Conservation (phyloP, 495 filamentous ascomycete genomes). For the Hypoxylon crocopeplum region DNA sequence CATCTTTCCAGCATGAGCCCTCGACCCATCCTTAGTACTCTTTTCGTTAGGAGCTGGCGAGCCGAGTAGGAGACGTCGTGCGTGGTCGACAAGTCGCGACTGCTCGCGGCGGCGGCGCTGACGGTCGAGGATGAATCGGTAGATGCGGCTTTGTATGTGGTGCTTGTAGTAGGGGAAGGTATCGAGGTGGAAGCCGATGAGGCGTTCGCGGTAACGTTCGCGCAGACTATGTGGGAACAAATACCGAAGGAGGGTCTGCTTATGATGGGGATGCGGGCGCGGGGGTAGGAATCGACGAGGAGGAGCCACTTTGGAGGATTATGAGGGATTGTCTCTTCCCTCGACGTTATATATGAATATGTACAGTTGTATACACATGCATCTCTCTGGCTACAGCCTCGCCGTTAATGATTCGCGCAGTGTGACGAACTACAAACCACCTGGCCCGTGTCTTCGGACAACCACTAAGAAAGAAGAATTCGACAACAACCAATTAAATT, state of each 20-base stretch:
- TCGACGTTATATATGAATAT: background rate
- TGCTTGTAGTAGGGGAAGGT: constrained; percentile 73
- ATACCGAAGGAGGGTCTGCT: constrained; percentile 59
- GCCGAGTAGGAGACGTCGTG: constrained; percentile 51
- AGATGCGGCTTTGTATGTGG: constrained; percentile 75
- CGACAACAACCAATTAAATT: constrained; percentile 14
- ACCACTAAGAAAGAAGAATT: constrained; percentile 5
- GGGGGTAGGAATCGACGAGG: constrained; percentile 29
- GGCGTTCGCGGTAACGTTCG: constrained; percentile 64
- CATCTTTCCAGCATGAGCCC: constrained; percentile 28
- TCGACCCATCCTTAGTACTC: constrained; percentile 29
- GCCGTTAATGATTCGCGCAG: constrained; percentile 6
- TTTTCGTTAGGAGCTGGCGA: constrained; percentile 10
- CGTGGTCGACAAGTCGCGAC: constrained; percentile 58
- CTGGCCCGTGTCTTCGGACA: constrained; percentile 9
- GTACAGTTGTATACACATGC: background rate
- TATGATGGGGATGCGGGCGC: constrained; percentile 36
- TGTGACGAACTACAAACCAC: constrained; percentile 12
- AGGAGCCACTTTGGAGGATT: constrained; percentile 36
- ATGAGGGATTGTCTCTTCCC: background rate
- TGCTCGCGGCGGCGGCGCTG: constrained; percentile 61
- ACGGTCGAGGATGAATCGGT: constrained; percentile 70
- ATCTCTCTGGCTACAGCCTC: background rate
- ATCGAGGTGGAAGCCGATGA: constrained; percentile 73
- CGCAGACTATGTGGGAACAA: constrained; percentile 63